Conservation (phyloP, 1,284 basidiomycete genomes). For the Sanghuangporus baumii region DNA sequence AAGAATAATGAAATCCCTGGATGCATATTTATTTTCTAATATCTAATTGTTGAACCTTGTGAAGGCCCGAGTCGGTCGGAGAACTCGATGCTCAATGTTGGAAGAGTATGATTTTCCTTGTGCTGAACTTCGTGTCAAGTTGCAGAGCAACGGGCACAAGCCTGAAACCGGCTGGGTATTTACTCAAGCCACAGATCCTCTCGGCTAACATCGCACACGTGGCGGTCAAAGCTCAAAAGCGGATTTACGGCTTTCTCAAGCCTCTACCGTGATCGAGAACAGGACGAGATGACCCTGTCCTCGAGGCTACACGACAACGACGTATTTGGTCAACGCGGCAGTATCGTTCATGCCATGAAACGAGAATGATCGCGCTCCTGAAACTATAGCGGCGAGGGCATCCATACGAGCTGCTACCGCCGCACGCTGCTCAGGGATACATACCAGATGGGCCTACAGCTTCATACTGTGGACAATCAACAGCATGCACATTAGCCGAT, state of each 20-base stretch:
- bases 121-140: neutral
- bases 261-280: neutral
- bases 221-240: slow-evolving; percentile 1
- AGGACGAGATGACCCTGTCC: slow-evolving; percentile 4
- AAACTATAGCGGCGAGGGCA: neutral
- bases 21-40: neutral
- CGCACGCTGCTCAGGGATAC: slow-evolving; percentile 6
- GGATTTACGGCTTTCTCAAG: neutral
- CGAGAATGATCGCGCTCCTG: neutral
- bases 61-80: neutral
- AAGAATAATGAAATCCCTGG: neutral
- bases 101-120: neutral
- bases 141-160: neutral
- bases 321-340: neutral
- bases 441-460: neutral
- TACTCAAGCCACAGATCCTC: neutral
- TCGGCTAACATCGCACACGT: neutral
- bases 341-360: neutral
- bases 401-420: slow-evolving; percentile 1
- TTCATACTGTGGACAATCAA: slow-evolving; percentile 8
- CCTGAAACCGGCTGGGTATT: neutral
- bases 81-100: neutral
- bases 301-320: neutral
- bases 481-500: slow-evolving; percentile 1
- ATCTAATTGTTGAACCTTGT: neutral